Evolutionary conservation across 2,329 filamentous ascomycete genomes (phyloP), one percentile per base, ranked within the genome.

Genomic region (Tricladium varicosporioides): DNA sequence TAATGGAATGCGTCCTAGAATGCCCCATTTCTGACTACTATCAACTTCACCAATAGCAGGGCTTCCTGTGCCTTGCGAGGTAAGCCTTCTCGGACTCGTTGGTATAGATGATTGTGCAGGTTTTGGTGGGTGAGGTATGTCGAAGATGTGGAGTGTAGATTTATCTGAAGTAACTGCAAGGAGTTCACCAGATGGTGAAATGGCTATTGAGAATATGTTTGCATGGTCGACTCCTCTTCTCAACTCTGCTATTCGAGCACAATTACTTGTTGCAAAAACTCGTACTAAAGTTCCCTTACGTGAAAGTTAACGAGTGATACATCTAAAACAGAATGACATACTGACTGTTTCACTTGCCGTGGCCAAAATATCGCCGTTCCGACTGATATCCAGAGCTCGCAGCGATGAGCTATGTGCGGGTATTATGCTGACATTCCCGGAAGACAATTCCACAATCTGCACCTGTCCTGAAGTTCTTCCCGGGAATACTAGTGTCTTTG

Each of bases 101-200:
- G 69, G 47, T 47, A 69, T 67, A 36, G 74, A 73, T 52, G 73
- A 71, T 50, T 53, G 65, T 51, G 55, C 54, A 58, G 56, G 71
- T 60, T 74, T 76, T 51, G 76, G 77, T 8, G 78, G 75, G 58
- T 82, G 80, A 3, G 88, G 87, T 1, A 97, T 80, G 68, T 97
- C 92, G 70, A 97, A 99, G 40, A 99, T 82, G 73, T 99, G 94
- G 10, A 99, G 79, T 0, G 92, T 99, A 5, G 91, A 92, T 74
- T 97, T 99, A 78, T 99, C 94, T 1, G 92, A 97, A 1, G 93
- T 97, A 60, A 92, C 93, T 22, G 94, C 94, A 10, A 97, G 80
- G 69, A 92, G 82, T 45, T 81, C 83, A 51, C 88, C 89, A 0
- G 86, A 86, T 0, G 92, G 92, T 16, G 90, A 95, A 71, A 99